Evolutionary conservation across 257 asterid genomes (phyloP).

Genomic region (Perilla frutescens): DNA sequence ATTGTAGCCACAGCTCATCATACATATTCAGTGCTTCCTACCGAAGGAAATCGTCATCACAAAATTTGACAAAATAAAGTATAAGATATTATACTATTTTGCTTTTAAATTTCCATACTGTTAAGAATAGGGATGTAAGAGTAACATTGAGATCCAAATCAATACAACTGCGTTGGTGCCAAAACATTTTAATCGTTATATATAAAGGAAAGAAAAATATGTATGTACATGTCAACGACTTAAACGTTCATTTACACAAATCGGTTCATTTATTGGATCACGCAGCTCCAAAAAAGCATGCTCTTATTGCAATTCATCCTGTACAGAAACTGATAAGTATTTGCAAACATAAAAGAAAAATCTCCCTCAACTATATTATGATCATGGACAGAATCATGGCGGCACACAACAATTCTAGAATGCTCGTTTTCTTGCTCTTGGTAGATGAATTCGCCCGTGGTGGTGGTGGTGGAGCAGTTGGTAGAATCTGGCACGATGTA

Average conservation of each 20-base stretch:
- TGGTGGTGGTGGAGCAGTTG: background rate
- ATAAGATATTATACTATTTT: too few relatives aligned
- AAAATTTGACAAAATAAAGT: too few relatives aligned
- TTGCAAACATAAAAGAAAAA: background rate
- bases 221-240: too few relatives aligned
- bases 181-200: too few relatives aligned
- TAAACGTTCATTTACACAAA: background rate
- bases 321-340: background rate
- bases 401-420: background rate
- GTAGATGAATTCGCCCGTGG: background rate
- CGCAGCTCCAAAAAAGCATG: background rate
- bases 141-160: too few relatives aligned
- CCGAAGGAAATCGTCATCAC: too few relatives aligned
- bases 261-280: background rate
- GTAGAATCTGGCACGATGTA: slow-evolving; percentile 1
- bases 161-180: too few relatives aligned
- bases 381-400: background rate
- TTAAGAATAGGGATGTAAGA: too few relatives aligned
- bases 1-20: too few relatives aligned
- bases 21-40: too few relatives aligned
- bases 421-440: slow-evolving; percentile 12
- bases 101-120: too few relatives aligned
- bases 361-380: background rate
- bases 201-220: too few relatives aligned
- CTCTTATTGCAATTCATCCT: background rate